Evolutionary conservation across 73 alveolate species (phyloP).

Genomic region (Paraurostyla sp.): DNA sequence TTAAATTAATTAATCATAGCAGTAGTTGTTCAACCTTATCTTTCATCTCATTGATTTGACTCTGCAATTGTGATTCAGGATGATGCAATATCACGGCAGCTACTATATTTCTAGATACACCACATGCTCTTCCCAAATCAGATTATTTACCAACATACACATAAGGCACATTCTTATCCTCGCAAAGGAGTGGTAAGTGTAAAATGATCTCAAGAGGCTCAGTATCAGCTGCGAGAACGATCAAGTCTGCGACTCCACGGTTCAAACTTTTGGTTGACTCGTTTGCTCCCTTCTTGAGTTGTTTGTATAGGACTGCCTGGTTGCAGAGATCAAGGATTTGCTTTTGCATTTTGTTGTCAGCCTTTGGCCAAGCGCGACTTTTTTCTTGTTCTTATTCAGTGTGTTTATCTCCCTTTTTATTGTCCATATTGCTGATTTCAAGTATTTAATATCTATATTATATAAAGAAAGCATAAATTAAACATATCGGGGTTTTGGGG

Average conservation of each 20-base stretch:
- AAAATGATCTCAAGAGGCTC: slow-evolving; percentile 99
- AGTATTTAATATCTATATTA: slow-evolving; percentile 35
- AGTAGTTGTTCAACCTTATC: slow-evolving; percentile 77
- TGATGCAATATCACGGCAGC: slow-evolving; percentile 78
- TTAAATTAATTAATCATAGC: slow-evolving; percentile 56
- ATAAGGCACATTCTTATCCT: slow-evolving; percentile 99
- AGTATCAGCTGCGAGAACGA: slow-evolving; percentile 99
- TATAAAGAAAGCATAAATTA: slow-evolving; percentile 13
- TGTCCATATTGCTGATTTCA: slow-evolving; percentile 61
- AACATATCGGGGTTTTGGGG: slow-evolving; percentile 56
- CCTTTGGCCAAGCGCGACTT: slow-evolving; percentile 91
- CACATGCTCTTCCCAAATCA: slow-evolving; percentile 99
- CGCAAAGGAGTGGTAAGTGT: slow-evolving; percentile 98
- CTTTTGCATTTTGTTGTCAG: slow-evolving; percentile 85
- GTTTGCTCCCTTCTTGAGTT: slow-evolving; percentile 99
- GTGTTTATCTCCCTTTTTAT: slow-evolving; percentile 80
- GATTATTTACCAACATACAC: slow-evolving; percentile 98
- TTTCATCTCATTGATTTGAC: slow-evolving; percentile 70
- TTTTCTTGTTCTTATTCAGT: slow-evolving; percentile 81
- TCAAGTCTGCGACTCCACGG: slow-evolving; percentile 98
- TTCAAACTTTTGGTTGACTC: slow-evolving; percentile 98
- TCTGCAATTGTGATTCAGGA: slow-evolving; percentile 61
- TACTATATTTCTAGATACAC: slow-evolving; percentile 97
- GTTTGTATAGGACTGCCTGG: slow-evolving; percentile 92
- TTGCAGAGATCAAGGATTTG: slow-evolving; percentile 84